These are phyloP conservation scores for Chenopodium album DNA, from an alignment of 148 eudicot species.

Conservation along the genomic window DNA sequence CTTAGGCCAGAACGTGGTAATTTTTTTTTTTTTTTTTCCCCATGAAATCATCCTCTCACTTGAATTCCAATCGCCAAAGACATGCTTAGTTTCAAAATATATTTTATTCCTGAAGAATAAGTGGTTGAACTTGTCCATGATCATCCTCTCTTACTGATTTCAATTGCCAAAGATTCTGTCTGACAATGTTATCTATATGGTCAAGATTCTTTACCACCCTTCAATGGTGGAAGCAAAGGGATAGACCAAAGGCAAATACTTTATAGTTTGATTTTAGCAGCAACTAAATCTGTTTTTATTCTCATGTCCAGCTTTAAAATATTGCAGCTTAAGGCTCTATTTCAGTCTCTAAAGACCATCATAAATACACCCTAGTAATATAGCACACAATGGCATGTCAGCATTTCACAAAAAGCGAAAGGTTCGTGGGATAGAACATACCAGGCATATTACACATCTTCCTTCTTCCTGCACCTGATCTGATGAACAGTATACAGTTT, in stretches of 20 bases:
- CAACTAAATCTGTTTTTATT: too few relatives aligned
- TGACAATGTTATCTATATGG: not conserved
- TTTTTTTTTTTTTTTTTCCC: not conserved
- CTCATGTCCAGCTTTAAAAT: too few relatives aligned
- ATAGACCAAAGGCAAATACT: too few relatives aligned
- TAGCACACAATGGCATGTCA: not conserved
- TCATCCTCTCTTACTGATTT: not conserved
- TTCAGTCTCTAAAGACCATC: too few relatives aligned
- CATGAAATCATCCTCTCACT: not conserved
- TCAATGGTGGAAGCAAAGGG: too few relatives aligned
- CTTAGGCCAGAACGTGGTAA: not conserved
- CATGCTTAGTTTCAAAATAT: too few relatives aligned
- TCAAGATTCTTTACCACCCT: too few relatives aligned
- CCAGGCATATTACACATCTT: slow-evolving; percentile 88
- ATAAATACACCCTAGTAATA: too few relatives aligned
- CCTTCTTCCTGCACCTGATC: slow-evolving; percentile 61
- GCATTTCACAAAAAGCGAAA: not conserved
- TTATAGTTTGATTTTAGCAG: too few relatives aligned
- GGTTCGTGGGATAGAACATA: slow-evolving; percentile 22
- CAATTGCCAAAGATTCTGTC: not conserved
- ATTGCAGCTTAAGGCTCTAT: too few relatives aligned
- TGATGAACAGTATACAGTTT: slow-evolving; percentile 64
- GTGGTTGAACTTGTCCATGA: not conserved
- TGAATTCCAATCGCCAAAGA: not conserved
- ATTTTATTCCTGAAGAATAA: not conserved